Percentiles rank a stretch among this genome's conserved stretches.
Evolutionary conservation across 108 stramenopile genomes (phyloP).

Genomic region (Nitzschia inconspicua): DNA sequence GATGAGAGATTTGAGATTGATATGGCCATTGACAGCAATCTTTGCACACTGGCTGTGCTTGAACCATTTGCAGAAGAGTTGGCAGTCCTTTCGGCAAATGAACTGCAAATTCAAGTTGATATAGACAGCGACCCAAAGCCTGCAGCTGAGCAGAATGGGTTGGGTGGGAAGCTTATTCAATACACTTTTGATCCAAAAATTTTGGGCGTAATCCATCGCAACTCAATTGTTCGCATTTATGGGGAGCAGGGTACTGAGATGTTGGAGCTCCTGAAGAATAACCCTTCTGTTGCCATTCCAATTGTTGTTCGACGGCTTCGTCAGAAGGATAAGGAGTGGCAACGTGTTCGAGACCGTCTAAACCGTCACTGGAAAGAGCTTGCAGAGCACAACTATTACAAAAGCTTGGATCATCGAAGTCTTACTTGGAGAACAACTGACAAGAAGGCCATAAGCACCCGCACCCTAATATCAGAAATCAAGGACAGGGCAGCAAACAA

Average conservation of each 20-base stretch:
- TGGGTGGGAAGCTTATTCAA: constrained; percentile 64
- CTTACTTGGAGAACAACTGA: constrained; percentile 83
- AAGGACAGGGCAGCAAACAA: constrained; percentile 81
- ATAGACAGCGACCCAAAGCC: constrained; percentile 16
- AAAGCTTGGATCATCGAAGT: constrained; percentile 83
- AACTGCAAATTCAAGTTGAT: constrained; percentile 21
- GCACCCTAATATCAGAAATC: constrained; percentile 79
- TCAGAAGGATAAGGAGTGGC: constrained; percentile 95
- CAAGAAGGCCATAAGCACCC: constrained; percentile 78
- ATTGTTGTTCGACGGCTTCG: constrained; percentile 94
- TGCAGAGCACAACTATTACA: constrained; percentile 81
- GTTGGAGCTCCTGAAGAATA: constrained; percentile 92
- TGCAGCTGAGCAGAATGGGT: constrained; percentile 38
- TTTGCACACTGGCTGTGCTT: constrained; percentile 78
- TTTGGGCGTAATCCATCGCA: constrained; percentile 90
- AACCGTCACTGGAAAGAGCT: constrained; percentile 89
- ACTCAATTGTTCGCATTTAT: constrained; percentile 93
- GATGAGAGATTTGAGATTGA: constrained; percentile 99
- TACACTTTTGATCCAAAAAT: constrained; percentile 82
- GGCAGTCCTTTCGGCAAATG: constrained; percentile 55
- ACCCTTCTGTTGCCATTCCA: constrained; percentile 93
- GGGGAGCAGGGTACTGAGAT: constrained; percentile 92
- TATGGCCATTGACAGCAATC: constrained; percentile 96
- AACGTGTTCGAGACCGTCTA: constrained; percentile 68
- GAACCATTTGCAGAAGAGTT: constrained; percentile 96